Base-by-base conservation (phyloP, 2,329 filamentous ascomycete species). In the Delphinella strobiligena region DNA sequence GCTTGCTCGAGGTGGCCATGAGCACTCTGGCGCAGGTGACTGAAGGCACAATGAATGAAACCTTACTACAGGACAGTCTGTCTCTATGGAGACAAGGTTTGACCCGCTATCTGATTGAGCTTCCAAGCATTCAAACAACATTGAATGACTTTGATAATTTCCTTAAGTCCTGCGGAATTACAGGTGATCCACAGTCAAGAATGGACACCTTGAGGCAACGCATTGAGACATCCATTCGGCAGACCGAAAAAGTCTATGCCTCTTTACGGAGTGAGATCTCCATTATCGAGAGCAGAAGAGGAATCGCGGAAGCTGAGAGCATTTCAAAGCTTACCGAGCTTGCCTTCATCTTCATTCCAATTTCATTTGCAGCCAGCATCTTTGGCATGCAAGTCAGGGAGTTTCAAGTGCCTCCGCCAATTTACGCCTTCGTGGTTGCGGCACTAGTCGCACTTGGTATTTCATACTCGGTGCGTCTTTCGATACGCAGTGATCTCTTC, bases 221-320 rank as follows among this genome's bases (percentile, higher is more conserved):
- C n/a, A n/a, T n/a, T n/a, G n/a, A n/a, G n/a, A n/a, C n/a, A n/a
- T n/a, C n/a, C n/a, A n/a, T n/a, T n/a, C n/a, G n/a, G 24, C 24
- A 29, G 12, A 29, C 24, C 24, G 51, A 54, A 4, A 48, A 51
- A 4, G 47, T 51, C 22, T 50, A 51, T 22, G 48, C 43, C 17
- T 52, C 56, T 4, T 38, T 64, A 4, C 59, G 59, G 22, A 57
- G 60, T 4, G 61, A 63, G 19, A 54, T 59, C 50, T 45, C 50
- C 14, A 50, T 57, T 19, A 39, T 49, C 11, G 52, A 57, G 34
- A 54, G 49, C 36, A 47, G 48, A 17, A 41, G 54, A 19, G 49
- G 49, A 36, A 56, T 56, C 14, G 49, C 45, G 3, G 53, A 58
- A 45, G 52, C 56, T 1, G 48, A 55, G 19, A 54, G 51, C 15